Evolutionary conservation across 495 filamentous ascomycete species (phyloP).

Genomic region (Chaetomium tenue): DNA sequence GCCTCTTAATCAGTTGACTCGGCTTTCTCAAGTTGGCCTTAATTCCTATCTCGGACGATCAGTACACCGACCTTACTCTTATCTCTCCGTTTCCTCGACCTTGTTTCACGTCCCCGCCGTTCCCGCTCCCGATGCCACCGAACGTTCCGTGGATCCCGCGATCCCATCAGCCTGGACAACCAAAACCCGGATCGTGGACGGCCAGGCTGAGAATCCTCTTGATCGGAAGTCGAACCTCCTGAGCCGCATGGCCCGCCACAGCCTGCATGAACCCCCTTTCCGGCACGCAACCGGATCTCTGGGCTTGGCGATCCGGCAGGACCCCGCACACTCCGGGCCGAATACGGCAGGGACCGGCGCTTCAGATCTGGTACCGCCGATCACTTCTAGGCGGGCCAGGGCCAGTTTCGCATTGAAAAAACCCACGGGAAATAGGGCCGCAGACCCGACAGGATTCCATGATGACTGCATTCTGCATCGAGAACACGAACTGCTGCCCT

Average conservation of each 20-base stretch:
- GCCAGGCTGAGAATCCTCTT: no score
- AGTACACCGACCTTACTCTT: no score
- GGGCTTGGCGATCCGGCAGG: slow-evolving; percentile 9
- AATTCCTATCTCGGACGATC: no score
- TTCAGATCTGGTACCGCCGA: background rate
- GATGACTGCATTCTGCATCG: background rate
- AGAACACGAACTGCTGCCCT: background rate
- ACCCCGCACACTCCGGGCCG: slow-evolving; percentile 10
- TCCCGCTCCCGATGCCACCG: no score
- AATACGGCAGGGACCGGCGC: slow-evolving; percentile 14
- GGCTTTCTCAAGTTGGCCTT: no score
- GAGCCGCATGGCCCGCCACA: background rate
- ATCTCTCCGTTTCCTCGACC: no score
- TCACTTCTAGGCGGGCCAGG: slow-evolving; percentile 11
- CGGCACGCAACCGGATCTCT: background rate
- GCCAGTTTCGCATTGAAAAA: background rate
- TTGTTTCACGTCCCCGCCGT: no score
- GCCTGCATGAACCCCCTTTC: background rate
- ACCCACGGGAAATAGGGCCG: background rate
- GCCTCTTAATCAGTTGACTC: no score
- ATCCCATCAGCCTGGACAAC: no score
- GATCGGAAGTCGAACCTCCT: background rate
- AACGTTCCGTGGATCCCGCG: background rate
- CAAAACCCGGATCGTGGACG: no score
- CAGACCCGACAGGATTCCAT: background rate